These are phyloP conservation scores for Letharia columbiana DNA, from an alignment of 495 filamentous ascomycete genomes.

Conservation along the genomic window DNA sequence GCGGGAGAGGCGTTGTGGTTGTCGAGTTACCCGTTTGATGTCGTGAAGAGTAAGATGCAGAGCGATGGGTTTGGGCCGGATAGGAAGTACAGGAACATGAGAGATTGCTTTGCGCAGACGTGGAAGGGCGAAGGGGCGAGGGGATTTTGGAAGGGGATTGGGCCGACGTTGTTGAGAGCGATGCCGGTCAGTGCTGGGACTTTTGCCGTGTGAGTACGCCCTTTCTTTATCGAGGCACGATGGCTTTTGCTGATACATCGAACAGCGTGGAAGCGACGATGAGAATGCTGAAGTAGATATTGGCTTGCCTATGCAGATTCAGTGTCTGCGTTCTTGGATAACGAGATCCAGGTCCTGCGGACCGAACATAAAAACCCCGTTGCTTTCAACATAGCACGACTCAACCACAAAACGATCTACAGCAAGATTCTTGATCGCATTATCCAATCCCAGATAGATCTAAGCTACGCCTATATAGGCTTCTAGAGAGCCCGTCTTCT, in stretches of 20 bases:
- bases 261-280: conserved; percentile 25
- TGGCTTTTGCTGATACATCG: neutral
- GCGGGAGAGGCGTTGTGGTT: conserved; percentile 94
- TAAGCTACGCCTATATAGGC: too few relatives aligned
- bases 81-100: conserved; percentile 70
- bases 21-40: conserved; percentile 87
- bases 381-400: too few relatives aligned
- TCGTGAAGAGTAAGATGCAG: conserved; percentile 99
- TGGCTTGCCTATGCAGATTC: neutral
- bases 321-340: neutral
- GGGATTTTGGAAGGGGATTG: conserved; percentile 95
- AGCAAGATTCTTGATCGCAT: too few relatives aligned
- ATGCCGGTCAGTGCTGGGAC: conserved; percentile 98
- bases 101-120: conserved; percentile 81
- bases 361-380: too few relatives aligned
- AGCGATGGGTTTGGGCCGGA: conserved; percentile 75
- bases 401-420: too few relatives aligned
- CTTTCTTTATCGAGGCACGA: neutral
- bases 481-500: too few relatives aligned
- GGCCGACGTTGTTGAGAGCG: conserved; percentile 85
- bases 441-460: too few relatives aligned
- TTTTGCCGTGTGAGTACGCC: conserved; percentile 59
- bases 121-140: conserved; percentile 64
- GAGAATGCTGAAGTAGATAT: conserved; percentile 17
- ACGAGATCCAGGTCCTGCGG: too few relatives aligned